phyloP scores from a whole-genome alignment of 192 early-diverging fungal species.

The Dissophora ornata region DNA sequence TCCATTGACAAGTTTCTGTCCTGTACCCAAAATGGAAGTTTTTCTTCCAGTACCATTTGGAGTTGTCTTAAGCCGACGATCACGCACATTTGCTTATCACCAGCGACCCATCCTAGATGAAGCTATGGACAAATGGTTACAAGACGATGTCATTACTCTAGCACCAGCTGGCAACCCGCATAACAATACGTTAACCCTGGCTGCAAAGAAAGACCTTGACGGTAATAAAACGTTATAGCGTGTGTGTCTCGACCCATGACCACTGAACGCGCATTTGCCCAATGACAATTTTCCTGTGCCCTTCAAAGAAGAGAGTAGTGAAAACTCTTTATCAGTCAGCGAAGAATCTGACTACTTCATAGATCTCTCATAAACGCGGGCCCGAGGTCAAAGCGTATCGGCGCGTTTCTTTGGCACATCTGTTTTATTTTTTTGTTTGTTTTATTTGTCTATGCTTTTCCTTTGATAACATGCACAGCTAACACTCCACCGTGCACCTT shows the following conservation, averaged over 20 bases:
- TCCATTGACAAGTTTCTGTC: not conserved
- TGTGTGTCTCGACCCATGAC: constrained; percentile 4
- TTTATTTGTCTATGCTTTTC: constrained; percentile 38
- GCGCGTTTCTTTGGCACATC: too few species aligned
- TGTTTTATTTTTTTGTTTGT: constrained; percentile 11
- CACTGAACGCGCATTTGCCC: constrained; percentile 1
- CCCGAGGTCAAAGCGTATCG: too few species aligned
- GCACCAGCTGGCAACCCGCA: not conserved
- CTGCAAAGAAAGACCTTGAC: not conserved
- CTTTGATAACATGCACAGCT: constrained; percentile 45
- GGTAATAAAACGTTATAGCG: not conserved
- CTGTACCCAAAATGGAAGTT: too few species aligned
- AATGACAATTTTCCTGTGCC: constrained; percentile 9
- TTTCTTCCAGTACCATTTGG: too few species aligned
- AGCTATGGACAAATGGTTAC: not conserved
- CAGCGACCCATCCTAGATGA: constrained; percentile 2
- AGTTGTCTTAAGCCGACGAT: too few species aligned
- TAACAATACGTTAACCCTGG: not conserved
- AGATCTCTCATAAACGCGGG: too few species aligned
- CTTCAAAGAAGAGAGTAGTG: too few species aligned
- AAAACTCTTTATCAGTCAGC: too few species aligned
- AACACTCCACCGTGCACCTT: constrained; percentile 46
- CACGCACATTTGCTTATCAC: too few species aligned
- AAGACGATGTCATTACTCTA: not conserved
- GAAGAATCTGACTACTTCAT: too few species aligned